A percentile compares a stretch with the other conserved stretches of the same genome.
Conservation (phyloP, 768 basidiomycete genomes). For the Hydnum rufescens region DNA sequence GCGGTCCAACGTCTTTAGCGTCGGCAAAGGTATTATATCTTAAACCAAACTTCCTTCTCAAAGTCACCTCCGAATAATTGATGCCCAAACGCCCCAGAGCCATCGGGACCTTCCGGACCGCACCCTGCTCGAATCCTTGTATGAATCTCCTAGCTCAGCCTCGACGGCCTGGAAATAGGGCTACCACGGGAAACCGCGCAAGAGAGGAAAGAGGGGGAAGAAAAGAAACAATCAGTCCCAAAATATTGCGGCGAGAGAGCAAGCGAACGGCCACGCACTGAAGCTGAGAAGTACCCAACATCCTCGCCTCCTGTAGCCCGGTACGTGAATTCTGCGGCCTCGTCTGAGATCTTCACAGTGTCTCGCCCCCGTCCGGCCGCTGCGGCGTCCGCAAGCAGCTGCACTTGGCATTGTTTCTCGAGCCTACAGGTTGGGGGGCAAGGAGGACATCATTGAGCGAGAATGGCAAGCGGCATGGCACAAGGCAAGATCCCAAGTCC, state of each 20-base stretch:
- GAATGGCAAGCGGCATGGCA: neutral
- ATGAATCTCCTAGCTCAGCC: neutral
- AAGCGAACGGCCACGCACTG: too few species aligned
- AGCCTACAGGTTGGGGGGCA: neutral
- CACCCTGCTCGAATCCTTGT: too few species aligned
- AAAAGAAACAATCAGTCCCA: neutral
- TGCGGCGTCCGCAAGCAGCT: conserved; percentile 27
- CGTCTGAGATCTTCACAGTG: conserved; percentile 14
- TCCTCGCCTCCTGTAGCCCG: neutral
- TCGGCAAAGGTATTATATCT: too few species aligned
- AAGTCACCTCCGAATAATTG: too few species aligned
- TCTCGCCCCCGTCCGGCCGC: conserved; percentile 14
- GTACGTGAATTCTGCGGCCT: conserved; percentile 15
- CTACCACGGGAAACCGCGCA: neutral
- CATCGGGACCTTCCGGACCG: too few species aligned
- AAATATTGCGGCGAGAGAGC: too few species aligned
- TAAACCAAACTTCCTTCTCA: too few species aligned
- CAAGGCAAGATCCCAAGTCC: conserved; percentile 9
- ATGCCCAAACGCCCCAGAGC: too few species aligned
- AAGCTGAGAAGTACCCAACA: neutral
- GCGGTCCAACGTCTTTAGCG: too few species aligned
- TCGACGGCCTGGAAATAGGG: neutral
- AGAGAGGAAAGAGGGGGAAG: neutral
- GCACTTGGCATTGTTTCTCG: conserved; percentile 29
- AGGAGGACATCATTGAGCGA: neutral